Base-by-base conservation (phyloP, 78 protist species). In the Dictyostelium capitatum region DNA sequence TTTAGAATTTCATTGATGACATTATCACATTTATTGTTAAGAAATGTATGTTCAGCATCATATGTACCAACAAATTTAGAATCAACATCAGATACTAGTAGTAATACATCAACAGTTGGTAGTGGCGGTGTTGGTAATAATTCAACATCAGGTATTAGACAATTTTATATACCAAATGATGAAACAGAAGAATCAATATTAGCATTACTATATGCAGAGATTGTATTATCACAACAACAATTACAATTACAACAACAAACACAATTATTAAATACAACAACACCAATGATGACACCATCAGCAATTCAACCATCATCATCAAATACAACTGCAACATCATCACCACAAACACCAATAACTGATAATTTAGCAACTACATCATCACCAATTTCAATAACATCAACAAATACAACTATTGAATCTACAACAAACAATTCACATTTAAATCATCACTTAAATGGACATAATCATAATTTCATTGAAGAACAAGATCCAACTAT, bases 131-230 rank as follows among this genome's bases (percentile, higher is more conserved):
- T n/a, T n/a, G 28, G 64, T 48, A 62, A 67, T 54, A 20, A 2
- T 14, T 14, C 56, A 51, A 14, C 10, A 14, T 51, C 56, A 51
- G 56, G 56, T 51, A 51, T 8, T 25, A 23, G 53, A 4, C 56
- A 37, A 46, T 80, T 62, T 19, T 87, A 74, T 77, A 32, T 78
- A 5, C 93, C 93, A n/a, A 37, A 28, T 50, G 84, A 87, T 43
- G 83, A 87, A 15, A 82, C 79, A 1, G 93, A 87, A 28, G 93
- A 87, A 54, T 12, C 80, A 15, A 59, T 77, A 23, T 53, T 87
- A 6, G 37, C 73, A 20, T 32, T 87, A 7, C 79, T 46, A 20
- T 28, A 87, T 23, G 93, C 70, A 2, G 93, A 87, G 14, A 20
- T 28, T 19, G 41, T 87, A 15, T 48, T 75, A 53, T 48, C 48